These are phyloP conservation scores for Elasticomyces elasticus DNA, from an alignment of 495 filamentous ascomycete genomes.

Conservation along the genomic window DNA sequence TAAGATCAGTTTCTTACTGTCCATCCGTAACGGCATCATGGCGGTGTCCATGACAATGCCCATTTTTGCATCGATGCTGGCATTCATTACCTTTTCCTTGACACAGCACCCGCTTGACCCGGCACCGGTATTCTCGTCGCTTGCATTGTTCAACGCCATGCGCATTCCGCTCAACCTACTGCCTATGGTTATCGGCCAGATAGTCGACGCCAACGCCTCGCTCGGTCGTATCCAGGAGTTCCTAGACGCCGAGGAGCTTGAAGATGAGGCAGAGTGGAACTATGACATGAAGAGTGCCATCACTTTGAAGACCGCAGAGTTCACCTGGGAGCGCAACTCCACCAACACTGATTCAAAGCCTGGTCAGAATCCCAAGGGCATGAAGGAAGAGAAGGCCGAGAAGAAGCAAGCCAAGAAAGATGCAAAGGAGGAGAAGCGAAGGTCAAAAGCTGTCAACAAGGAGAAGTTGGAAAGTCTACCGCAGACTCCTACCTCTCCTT, in stretches of 20 bases:
- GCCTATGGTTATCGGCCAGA: conserved; percentile 77
- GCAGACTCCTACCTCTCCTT: conserved; percentile 25
- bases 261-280: conserved; percentile 60
- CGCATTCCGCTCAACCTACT: conserved; percentile 82
- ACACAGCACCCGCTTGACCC: conserved; percentile 54
- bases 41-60: conserved; percentile 64
- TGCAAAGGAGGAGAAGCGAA: conserved; percentile 24
- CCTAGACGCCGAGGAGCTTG: conserved; percentile 70
- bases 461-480: conserved; percentile 14
- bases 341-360: conserved; percentile 38
- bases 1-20: conserved; percentile 67
- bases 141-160: conserved; percentile 85
- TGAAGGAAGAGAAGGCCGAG: conserved; percentile 22
- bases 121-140: conserved; percentile 78
- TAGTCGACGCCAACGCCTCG: conserved; percentile 80
- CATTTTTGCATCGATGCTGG: conserved; percentile 85
- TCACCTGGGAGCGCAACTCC: conserved; percentile 83
- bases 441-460: conserved; percentile 25
- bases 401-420: conserved; percentile 34
- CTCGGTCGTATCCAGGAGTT: conserved; percentile 79
- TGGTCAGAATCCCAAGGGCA: conserved; percentile 20
- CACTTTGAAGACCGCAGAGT: conserved; percentile 61
- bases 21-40: conserved; percentile 75
- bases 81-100: conserved; percentile 86
- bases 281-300: conserved; percentile 56